Percentiles rank a stretch among this genome's conserved stretches.
Evolutionary conservation across 1,284 basidiomycete species (phyloP).

Genomic region (Irpex sp.): DNA sequence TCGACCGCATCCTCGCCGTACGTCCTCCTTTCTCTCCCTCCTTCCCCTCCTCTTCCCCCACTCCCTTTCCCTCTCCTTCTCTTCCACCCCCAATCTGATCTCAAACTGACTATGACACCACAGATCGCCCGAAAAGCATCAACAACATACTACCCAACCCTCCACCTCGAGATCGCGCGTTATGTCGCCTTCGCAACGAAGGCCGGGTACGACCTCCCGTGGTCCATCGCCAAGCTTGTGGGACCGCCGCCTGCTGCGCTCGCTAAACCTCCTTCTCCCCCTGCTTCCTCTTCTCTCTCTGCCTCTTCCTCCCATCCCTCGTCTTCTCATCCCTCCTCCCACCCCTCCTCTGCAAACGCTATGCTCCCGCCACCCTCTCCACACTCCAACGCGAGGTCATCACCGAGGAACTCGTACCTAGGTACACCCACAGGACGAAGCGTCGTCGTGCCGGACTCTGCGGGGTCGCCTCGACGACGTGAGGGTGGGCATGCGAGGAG

Average conservation of each 20-base stretch:
- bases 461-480: too few species aligned
- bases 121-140: conserved; percentile 93
- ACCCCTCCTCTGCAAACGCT: too few species aligned
- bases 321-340: too few species aligned
- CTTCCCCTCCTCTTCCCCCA: too few species aligned
- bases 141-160: conserved; percentile 85
- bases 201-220: conserved; percentile 73
- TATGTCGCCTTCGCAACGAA: conserved; percentile 67
- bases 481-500: too few species aligned
- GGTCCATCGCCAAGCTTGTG: conserved; percentile 66
- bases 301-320: too few species aligned
- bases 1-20: conserved; percentile 80
- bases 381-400: too few species aligned
- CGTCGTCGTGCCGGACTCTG: too few species aligned
- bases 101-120: background rate
- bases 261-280: conserved; percentile 33
- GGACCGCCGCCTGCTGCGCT: conserved; percentile 62
- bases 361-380: too few species aligned
- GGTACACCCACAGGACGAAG: too few species aligned
- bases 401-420: too few species aligned
- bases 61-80: background rate
- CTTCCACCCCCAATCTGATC: background rate
- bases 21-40: conserved; percentile 14
- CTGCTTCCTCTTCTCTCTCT: too few species aligned
- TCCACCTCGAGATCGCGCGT: conserved; percentile 88